Evolutionary conservation across 306 rosid species (phyloP).

Genomic region (Phaseolus lunatus): DNA sequence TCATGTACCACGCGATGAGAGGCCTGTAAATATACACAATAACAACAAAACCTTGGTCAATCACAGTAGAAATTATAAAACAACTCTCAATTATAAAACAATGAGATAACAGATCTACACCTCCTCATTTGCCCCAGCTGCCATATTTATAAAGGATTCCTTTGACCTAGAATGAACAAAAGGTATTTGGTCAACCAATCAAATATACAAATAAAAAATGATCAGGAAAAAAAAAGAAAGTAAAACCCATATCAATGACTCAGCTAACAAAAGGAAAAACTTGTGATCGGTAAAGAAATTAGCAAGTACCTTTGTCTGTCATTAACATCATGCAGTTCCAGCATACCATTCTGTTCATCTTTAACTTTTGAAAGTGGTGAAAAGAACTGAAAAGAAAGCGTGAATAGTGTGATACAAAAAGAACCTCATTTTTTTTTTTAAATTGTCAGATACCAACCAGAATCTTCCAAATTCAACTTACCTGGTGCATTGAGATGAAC

Average conservation of each 20-base stretch:
- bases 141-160: constrained; percentile 82
- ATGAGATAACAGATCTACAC: constrained; percentile 50
- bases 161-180: constrained; percentile 67
- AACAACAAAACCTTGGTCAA: constrained; percentile 23
- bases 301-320: constrained; percentile 71
- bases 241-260: not conserved
- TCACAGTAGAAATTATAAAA: constrained; percentile 5
- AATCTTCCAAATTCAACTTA: constrained; percentile 47
- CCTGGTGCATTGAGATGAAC: constrained; percentile 99
- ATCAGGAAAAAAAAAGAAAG: not conserved
- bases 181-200: constrained; percentile 25
- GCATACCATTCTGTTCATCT: constrained; percentile 78
- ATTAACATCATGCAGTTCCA: constrained; percentile 75
- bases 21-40: constrained; percentile 62
- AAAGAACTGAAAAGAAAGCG: constrained; percentile 73
- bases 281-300: constrained; percentile 36
- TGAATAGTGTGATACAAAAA: constrained; percentile 22
- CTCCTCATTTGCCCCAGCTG: constrained; percentile 99
- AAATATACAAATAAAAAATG: constrained; percentile 33
- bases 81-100: constrained; percentile 7
- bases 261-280: not conserved
- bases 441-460: constrained; percentile 20
- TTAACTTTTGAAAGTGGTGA: constrained; percentile 82
- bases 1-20: constrained; percentile 75
- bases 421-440: constrained; percentile 23